phyloP scores from a whole-genome alignment of 2,329 filamentous ascomycete genomes.

The Fusarium denticulatum region DNA sequence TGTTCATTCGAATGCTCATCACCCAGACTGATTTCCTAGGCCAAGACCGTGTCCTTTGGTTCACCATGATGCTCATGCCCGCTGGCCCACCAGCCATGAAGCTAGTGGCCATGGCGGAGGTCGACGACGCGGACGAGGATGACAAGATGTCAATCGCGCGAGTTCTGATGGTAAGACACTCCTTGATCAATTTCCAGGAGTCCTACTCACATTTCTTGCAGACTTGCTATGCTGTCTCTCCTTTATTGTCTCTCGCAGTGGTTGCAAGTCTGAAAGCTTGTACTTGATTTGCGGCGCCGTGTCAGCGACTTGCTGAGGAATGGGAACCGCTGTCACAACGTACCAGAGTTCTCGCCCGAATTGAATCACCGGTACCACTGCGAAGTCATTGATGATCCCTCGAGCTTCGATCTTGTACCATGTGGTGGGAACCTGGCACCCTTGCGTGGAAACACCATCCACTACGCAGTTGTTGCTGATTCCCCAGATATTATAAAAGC shows the following conservation, averaged over 20 bases:
- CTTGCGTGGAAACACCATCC: not conserved
- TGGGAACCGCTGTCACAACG: not conserved
- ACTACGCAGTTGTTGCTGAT: not conserved
- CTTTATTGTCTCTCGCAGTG: slow-evolving; percentile 21
- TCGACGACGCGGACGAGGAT: slow-evolving; percentile 23
- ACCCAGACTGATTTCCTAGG: slow-evolving; percentile 7
- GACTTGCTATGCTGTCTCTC: slow-evolving; percentile 26
- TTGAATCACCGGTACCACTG: not conserved
- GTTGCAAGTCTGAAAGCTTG: slow-evolving; percentile 29
- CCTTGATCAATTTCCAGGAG: fast-evolving
- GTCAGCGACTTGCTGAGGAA: not conserved
- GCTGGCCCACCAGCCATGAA: slow-evolving; percentile 26
- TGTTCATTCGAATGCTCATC: slow-evolving; percentile 20
- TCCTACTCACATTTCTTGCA: not conserved
- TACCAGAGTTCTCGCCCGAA: too few relatives aligned
- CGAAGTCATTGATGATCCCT: too few relatives aligned
- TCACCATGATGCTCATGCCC: slow-evolving; percentile 30
- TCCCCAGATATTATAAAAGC: not conserved
- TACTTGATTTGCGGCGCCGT: not conserved
- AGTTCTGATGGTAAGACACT: slow-evolving; percentile 14
- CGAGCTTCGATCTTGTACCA: too few relatives aligned
- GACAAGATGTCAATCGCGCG: slow-evolving; percentile 30
- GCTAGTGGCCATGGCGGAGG: slow-evolving; percentile 27
- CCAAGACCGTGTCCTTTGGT: slow-evolving; percentile 24
- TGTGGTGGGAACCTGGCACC: not conserved